Conservation (phyloP, 169 alveolate genomes). For the Neospora caninum region DNA sequence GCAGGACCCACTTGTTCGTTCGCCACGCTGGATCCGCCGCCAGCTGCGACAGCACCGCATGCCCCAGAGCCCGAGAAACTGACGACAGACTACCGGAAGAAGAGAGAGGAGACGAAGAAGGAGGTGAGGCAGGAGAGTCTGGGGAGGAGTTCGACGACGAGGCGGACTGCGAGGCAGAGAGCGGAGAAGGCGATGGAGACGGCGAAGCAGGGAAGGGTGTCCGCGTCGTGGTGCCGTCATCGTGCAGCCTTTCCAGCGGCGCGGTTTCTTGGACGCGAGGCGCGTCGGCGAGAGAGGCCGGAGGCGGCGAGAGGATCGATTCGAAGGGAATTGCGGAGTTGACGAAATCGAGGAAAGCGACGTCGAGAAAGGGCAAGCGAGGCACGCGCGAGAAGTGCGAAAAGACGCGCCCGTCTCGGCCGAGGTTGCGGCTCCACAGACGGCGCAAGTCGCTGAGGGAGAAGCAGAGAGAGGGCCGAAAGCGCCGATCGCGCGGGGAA, state of each 20-base stretch:
- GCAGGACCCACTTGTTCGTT: slow-evolving; percentile 59
- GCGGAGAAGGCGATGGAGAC: neutral
- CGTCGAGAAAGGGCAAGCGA: slow-evolving; percentile 65
- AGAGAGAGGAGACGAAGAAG: no score
- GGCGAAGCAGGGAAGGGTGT: neutral
- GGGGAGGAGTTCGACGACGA: neutral
- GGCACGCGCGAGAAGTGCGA: slow-evolving; percentile 39
- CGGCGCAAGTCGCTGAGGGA: slow-evolving; percentile 61
- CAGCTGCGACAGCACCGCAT: neutral
- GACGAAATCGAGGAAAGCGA: slow-evolving; percentile 25
- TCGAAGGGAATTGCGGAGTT: slow-evolving; percentile 20
- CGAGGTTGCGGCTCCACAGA: slow-evolving; percentile 66
- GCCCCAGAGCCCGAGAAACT: neutral
- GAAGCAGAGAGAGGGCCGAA: neutral
- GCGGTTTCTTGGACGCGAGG: neutral
- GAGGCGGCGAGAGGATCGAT: neutral
- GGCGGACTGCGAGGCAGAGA: neutral
- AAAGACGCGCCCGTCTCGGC: slow-evolving; percentile 59
- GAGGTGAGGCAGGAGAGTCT: neutral
- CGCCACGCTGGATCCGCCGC: neutral
- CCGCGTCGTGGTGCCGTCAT: neutral
- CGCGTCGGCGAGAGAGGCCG: neutral
- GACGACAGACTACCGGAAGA: no score
- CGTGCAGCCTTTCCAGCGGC: neutral
- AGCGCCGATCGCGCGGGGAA: neutral